Evolutionary conservation across 1,139 yeast genomes (phyloP).

Genomic region (Geotrichum aggregatum): DNA sequence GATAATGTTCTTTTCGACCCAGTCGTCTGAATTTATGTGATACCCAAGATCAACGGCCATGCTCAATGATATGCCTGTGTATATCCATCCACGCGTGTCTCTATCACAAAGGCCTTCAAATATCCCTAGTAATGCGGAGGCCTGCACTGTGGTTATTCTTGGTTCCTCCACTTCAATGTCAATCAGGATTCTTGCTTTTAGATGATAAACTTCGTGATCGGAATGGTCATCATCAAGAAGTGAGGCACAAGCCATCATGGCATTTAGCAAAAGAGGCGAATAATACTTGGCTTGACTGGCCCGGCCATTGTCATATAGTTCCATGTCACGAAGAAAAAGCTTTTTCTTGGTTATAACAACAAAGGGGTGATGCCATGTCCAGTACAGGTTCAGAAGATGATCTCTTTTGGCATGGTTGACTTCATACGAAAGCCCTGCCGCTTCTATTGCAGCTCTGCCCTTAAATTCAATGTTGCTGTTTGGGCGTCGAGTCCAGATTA

Average conservation of each 20-base stretch:
- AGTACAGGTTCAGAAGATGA: slow-evolving; percentile 29
- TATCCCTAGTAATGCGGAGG: slow-evolving; percentile 25
- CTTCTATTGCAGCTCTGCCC: slow-evolving; percentile 20
- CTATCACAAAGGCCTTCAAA: slow-evolving; percentile 29
- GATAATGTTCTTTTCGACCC: slow-evolving; percentile 26
- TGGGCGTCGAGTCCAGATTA: slow-evolving; percentile 19
- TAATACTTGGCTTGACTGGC: slow-evolving; percentile 24
- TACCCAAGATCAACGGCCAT: slow-evolving; percentile 32
- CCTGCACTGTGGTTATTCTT: slow-evolving; percentile 29
- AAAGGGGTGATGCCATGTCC: slow-evolving; percentile 32
- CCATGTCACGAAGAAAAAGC: slow-evolving; percentile 26
- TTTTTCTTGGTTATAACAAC: slow-evolving; percentile 27
- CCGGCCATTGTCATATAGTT: slow-evolving; percentile 14
- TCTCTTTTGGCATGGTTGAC: slow-evolving; percentile 22
- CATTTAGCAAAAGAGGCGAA: slow-evolving; percentile 27
- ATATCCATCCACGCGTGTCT: slow-evolving; percentile 31
- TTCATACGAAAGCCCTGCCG: slow-evolving; percentile 20
- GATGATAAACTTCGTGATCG: slow-evolving; percentile 16
- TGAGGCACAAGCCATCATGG: slow-evolving; percentile 29
- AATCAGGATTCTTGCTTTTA: slow-evolving; percentile 22
- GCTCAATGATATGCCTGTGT: slow-evolving; percentile 32
- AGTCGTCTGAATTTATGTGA: slow-evolving; percentile 26
- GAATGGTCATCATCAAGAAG: slow-evolving; percentile 24
- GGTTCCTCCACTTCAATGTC: slow-evolving; percentile 23
- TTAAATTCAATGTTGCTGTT: slow-evolving; percentile 18